phyloP scores from a whole-genome alignment of 1,284 basidiomycete genomes.

The Ceratobasidium sp. region DNA sequence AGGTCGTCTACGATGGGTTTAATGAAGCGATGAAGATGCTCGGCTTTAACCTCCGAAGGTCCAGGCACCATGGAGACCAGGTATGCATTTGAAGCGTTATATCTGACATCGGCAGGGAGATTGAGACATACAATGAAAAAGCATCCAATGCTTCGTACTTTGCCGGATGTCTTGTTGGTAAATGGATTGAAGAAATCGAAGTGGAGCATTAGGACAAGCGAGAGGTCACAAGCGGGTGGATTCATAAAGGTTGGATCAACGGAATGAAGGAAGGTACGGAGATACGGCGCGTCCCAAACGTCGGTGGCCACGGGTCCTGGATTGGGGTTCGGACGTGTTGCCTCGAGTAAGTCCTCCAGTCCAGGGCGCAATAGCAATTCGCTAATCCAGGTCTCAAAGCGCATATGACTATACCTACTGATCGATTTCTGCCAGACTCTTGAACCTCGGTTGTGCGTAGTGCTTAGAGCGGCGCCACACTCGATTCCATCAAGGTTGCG shows the following conservation, averaged over 20 bases:
- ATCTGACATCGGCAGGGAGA: conserved; percentile 56
- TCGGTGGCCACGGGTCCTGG: neutral
- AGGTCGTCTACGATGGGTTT: neutral
- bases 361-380: conserved; percentile 9
- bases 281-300: conserved; percentile 54
- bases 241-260: conserved; percentile 48
- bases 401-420: conserved; percentile 17
- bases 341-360: conserved; percentile 20
- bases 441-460: neutral
- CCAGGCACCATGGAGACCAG: conserved; percentile 58
- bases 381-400: conserved; percentile 21
- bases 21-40: conserved; percentile 52
- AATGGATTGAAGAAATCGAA: conserved; percentile 57
- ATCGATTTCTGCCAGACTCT: conserved; percentile 4
- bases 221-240: conserved; percentile 48
- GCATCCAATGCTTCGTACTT: conserved; percentile 55
- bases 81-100: conserved; percentile 58
- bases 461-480: neutral
- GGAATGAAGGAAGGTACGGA: conserved; percentile 52
- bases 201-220: conserved; percentile 55
- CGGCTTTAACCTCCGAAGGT: conserved; percentile 55
- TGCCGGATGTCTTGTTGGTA: conserved; percentile 52
- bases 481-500: neutral
- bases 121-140: conserved; percentile 60
- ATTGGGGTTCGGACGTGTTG: neutral